These are phyloP conservation scores for Monosiga brevicollis DNA, from an alignment of 78 protist species.

Conservation along the genomic window DNA sequence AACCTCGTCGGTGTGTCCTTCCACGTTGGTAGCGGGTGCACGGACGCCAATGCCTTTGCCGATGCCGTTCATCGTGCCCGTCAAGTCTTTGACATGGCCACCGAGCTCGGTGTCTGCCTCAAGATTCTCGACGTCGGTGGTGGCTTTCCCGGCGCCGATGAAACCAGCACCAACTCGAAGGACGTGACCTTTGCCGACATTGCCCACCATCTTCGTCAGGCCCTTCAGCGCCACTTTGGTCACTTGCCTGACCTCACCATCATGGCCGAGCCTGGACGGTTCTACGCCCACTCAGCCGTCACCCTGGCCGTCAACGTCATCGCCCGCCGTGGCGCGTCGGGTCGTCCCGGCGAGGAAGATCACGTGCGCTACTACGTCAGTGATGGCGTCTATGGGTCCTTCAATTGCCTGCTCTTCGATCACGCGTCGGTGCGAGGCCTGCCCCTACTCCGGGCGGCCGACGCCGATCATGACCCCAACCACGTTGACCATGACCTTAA, in stretches of 20 bases:
- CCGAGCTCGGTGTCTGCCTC: conserved; percentile 53
- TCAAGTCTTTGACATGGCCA: conserved; percentile 69
- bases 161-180: conserved; percentile 7
- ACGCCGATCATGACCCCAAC: too few species aligned
- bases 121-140: conserved; percentile 93
- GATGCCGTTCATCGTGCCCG: conserved; percentile 54
- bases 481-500: too few species aligned
- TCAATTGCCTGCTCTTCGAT: conserved; percentile 69
- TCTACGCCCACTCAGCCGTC: conserved; percentile 52
- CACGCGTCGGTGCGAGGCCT: conserved; percentile 5
- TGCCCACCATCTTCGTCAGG: conserved; percentile 9
- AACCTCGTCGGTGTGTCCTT: conserved; percentile 72
- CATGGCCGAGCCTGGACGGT: conserved; percentile 97
- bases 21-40: conserved; percentile 90
- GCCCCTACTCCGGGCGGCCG: neutral
- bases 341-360: neutral
- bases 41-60: conserved; percentile 50
- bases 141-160: conserved; percentile 88
- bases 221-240: conserved; percentile 54
- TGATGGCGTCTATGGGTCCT: conserved; percentile 90
- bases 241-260: conserved; percentile 36
- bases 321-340: conserved; percentile 44
- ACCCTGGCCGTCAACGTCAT: conserved; percentile 69
- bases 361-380: conserved; percentile 62
- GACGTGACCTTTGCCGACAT: conserved; percentile 58